Percentiles rank a stretch among this genome's conserved stretches.
Conservation (phyloP, 164 flowering plant genomes). For the Litsea cubeba region DNA sequence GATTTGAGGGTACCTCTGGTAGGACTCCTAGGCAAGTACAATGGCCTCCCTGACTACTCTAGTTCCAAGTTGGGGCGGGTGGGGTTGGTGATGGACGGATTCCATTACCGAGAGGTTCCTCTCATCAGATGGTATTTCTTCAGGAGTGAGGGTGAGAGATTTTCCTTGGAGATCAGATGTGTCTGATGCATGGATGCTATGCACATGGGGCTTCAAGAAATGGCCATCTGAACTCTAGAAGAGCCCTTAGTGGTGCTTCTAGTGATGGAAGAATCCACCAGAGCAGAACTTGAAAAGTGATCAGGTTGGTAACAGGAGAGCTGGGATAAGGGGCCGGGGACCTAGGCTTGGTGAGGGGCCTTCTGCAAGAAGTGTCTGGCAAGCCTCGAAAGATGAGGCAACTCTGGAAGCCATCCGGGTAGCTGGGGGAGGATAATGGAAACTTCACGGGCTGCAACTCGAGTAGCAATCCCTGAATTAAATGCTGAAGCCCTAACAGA, state of each 20-base stretch:
- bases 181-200: slow-evolving; percentile 58
- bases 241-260: slow-evolving; percentile 38
- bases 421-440: slow-evolving; percentile 84
- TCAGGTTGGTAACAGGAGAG: slow-evolving; percentile 56
- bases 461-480: slow-evolving; percentile 62
- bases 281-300: slow-evolving; percentile 54
- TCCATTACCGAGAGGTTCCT: slow-evolving; percentile 62
- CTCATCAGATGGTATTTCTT: slow-evolving; percentile 48
- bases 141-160: slow-evolving; percentile 56
- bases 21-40: slow-evolving; percentile 60
- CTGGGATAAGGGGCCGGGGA: slow-evolving; percentile 75
- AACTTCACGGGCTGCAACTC: slow-evolving; percentile 39
- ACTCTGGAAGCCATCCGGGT: slow-evolving; percentile 95
- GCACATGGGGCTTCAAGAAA: slow-evolving; percentile 52
- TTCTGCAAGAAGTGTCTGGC: slow-evolving; percentile 99
- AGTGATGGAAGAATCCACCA: slow-evolving; percentile 49
- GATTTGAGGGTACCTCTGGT: slow-evolving; percentile 59
- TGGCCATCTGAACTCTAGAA: slow-evolving; percentile 53
- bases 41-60: slow-evolving; percentile 55
- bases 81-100: slow-evolving; percentile 50
- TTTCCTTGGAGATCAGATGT: slow-evolving; percentile 60
- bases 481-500: slow-evolving; percentile 62
- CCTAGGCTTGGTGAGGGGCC: slow-evolving; percentile 94
- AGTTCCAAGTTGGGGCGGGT: slow-evolving; percentile 49
- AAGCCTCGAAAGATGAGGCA: slow-evolving; percentile 96